Conservation (phyloP, 2,329 filamentous ascomycete genomes). For the Trichophyton benhamiae region DNA sequence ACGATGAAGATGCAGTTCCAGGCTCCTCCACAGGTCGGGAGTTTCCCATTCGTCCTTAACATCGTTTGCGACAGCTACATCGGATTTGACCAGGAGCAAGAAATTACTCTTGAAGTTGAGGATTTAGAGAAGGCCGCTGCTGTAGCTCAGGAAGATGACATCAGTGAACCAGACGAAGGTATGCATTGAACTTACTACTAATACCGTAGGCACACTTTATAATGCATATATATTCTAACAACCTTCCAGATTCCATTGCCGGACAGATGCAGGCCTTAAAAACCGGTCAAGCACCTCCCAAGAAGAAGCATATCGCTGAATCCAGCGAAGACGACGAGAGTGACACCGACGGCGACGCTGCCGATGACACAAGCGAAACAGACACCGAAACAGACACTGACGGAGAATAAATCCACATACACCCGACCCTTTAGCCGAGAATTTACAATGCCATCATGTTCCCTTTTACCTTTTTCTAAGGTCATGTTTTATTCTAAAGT, state of each 20-base stretch:
- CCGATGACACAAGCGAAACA: conserved; percentile 44
- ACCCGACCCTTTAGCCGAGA: neutral
- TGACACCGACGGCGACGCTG: conserved; percentile 52
- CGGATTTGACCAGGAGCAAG: conserved; percentile 83
- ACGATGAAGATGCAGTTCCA: conserved; percentile 96
- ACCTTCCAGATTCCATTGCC: conserved; percentile 61
- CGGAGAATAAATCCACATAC: conserved; percentile 39
- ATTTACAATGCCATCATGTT: neutral
- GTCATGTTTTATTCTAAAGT: neutral
- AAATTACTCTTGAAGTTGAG: conserved; percentile 79
- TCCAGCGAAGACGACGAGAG: conserved; percentile 52
- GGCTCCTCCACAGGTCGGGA: conserved; percentile 78
- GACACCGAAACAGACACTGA: conserved; percentile 70
- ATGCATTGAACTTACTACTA: conserved; percentile 30
- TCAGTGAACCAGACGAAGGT: conserved; percentile 97
- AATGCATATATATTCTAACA: conserved; percentile 18
- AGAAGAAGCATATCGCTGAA: conserved; percentile 43
- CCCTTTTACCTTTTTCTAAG: neutral
- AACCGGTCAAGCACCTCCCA: conserved; percentile 47
- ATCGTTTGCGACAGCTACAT: conserved; percentile 90
- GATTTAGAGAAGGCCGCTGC: conserved; percentile 74
- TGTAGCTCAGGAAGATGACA: conserved; percentile 79
- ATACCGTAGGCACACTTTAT: neutral
- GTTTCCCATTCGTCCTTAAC: conserved; percentile 92
- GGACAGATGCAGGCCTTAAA: conserved; percentile 85